phyloP scores from a whole-genome alignment of 2,329 filamentous ascomycete species.

The Furcasterigmium furcatum region DNA sequence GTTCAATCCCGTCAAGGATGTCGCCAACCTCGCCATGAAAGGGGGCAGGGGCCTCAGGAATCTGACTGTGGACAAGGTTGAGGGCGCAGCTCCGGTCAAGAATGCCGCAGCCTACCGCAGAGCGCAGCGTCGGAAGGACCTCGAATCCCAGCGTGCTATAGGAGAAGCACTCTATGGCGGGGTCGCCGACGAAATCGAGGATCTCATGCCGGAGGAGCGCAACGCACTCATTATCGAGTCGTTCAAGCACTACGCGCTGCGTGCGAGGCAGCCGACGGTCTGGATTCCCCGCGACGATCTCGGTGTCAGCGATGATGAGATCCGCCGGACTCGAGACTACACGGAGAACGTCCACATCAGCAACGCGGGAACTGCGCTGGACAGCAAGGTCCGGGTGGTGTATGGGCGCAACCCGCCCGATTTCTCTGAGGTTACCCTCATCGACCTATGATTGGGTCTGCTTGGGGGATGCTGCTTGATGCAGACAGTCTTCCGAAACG shows the following conservation, averaged over 20 bases:
- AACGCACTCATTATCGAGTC: slow-evolving; percentile 82
- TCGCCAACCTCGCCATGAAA: slow-evolving; percentile 43
- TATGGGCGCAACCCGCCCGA: slow-evolving; percentile 85
- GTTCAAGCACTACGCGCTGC: slow-evolving; percentile 85
- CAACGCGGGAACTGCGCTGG: slow-evolving; percentile 85
- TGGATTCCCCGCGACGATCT: slow-evolving; percentile 93
- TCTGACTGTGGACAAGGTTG: slow-evolving; percentile 38
- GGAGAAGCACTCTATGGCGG: slow-evolving; percentile 82
- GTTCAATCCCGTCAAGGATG: slow-evolving; percentile 43
- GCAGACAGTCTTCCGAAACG: no score
- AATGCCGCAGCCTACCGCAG: slow-evolving; percentile 45
- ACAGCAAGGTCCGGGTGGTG: slow-evolving; percentile 77
- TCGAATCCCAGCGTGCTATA: slow-evolving; percentile 70
- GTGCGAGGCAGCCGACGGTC: slow-evolving; percentile 79
- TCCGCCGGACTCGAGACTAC: slow-evolving; percentile 71
- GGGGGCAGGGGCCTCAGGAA: slow-evolving; percentile 47
- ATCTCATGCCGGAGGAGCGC: slow-evolving; percentile 84
- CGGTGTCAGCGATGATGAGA: slow-evolving; percentile 89
- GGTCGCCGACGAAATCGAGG: slow-evolving; percentile 90
- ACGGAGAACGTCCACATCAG: slow-evolving; percentile 87
- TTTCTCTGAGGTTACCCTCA: slow-evolving; percentile 84
- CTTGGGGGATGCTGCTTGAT: not conserved
- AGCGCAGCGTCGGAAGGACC: slow-evolving; percentile 52
- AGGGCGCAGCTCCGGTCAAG: slow-evolving; percentile 26
- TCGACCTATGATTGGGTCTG: slow-evolving; percentile 59